A percentile compares a stretch with the other conserved stretches of the same genome.
Evolutionary conservation across 2,329 filamentous ascomycete species (phyloP).

Genomic region (Colletotrichum limetticola): DNA sequence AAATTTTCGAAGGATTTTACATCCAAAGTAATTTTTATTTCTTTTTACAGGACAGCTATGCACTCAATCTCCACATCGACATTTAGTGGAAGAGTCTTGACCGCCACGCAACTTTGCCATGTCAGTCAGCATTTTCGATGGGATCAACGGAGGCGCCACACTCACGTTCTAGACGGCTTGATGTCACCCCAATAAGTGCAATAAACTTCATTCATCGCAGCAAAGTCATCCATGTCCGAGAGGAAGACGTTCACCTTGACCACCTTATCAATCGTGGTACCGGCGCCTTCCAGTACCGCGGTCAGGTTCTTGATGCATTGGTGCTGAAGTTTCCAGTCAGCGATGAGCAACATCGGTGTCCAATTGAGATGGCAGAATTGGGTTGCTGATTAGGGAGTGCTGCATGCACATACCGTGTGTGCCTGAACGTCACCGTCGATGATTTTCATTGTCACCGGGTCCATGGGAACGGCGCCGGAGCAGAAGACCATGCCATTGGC

Average conservation of each 20-base stretch:
- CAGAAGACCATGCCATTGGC: slow-evolving; percentile 76
- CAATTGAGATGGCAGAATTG: background rate
- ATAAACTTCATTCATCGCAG: slow-evolving; percentile 80
- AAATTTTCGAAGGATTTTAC: no score
- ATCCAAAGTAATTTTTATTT: no score
- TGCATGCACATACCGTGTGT: slow-evolving; percentile 61
- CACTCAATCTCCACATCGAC: slow-evolving; percentile 49
- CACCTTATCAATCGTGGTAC: slow-evolving; percentile 71
- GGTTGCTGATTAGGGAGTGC: background rate
- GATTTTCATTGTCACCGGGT: slow-evolving; percentile 66
- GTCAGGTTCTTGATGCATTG: slow-evolving; percentile 78
- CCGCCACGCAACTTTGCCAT: slow-evolving; percentile 45
- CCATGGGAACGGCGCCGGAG: slow-evolving; percentile 77
- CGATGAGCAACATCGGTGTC: background rate
- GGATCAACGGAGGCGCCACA: background rate
- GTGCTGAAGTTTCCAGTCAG: slow-evolving; percentile 46
- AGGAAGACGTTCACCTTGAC: slow-evolving; percentile 82
- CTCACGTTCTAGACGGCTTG: slow-evolving; percentile 57
- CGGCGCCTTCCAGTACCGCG: slow-evolving; percentile 76
- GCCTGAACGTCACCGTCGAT: slow-evolving; percentile 73
- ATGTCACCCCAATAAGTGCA: slow-evolving; percentile 72
- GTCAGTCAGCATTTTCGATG: background rate
- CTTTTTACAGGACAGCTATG: slow-evolving; percentile 42
- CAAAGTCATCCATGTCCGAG: slow-evolving; percentile 78
- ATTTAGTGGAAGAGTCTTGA: slow-evolving; percentile 46